Conservation (phyloP, 2,329 filamentous ascomycete species). For the Penicillium digitatum region DNA sequence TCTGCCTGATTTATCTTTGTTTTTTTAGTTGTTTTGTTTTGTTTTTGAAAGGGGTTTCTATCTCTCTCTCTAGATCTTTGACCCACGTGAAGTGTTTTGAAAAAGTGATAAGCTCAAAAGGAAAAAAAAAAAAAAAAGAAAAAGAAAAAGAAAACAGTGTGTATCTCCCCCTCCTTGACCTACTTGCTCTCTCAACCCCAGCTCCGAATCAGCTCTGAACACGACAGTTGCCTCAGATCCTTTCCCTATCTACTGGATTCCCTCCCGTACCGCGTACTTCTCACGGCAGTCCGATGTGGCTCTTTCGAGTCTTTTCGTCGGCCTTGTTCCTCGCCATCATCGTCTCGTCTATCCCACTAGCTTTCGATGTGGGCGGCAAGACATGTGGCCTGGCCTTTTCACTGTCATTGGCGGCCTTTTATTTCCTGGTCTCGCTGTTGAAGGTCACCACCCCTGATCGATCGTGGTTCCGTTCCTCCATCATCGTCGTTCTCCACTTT, state of each 20-base stretch:
- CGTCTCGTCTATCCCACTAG: conserved; percentile 90
- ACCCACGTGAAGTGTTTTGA: not conserved
- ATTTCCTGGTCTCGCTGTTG: conserved; percentile 78
- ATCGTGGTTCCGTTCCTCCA: conserved; percentile 68
- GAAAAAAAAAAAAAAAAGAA: no score
- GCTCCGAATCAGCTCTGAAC: not conserved
- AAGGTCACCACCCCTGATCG: conserved; percentile 75
- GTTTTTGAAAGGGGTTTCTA: not conserved
- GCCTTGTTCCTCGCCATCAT: conserved; percentile 84
- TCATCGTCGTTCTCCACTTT: conserved; percentile 66
- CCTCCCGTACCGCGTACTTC: conserved; percentile 14
- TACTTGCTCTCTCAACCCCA: not conserved
- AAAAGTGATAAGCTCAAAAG: not conserved
- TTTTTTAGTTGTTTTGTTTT: no score
- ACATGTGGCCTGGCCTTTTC: conserved; percentile 94
- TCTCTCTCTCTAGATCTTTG: not conserved
- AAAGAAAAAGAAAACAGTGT: not conserved
- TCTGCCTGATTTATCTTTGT: not conserved
- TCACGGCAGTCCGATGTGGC: conserved; percentile 61
- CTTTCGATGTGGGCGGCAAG: conserved; percentile 94
- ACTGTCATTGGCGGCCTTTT: conserved; percentile 81
- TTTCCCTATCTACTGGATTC: not conserved
- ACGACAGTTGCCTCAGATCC: not conserved
- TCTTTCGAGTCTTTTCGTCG: conserved; percentile 75
- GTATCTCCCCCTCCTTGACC: not conserved